Conservation (phyloP, 208 protist genomes). For the Leishmania aethiopica region DNA sequence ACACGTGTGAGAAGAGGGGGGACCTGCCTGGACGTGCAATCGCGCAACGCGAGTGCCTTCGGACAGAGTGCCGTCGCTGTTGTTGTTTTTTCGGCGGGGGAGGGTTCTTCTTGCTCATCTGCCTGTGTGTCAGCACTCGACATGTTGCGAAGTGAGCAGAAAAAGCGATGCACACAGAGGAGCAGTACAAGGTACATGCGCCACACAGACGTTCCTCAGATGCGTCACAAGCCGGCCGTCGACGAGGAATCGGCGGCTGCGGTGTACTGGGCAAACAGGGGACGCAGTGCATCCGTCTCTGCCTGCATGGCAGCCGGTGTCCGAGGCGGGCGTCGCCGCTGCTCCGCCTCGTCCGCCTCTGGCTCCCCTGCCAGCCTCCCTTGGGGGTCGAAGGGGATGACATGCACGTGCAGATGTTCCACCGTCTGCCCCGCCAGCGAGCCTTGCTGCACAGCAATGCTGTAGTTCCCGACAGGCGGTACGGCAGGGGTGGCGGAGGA, state of each 20-base stretch:
- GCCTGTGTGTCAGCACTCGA: not conserved
- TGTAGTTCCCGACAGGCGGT: constrained; percentile 45
- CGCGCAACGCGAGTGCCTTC: not conserved
- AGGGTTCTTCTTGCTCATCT: not conserved
- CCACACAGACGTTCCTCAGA: not conserved
- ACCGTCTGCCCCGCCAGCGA: constrained; percentile 79
- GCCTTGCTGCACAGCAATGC: constrained; percentile 83
- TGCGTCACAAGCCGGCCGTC: not conserved
- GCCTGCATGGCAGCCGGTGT: constrained; percentile 56
- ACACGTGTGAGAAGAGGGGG: not conserved
- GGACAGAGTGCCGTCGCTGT: not conserved
- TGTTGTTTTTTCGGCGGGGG: too few relatives aligned
- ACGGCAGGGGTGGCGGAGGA: not conserved
- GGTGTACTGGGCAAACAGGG: constrained; percentile 40
- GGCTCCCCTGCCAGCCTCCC: constrained; percentile 73
- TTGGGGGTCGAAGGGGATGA: constrained; percentile 80
- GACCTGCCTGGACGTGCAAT: too few relatives aligned
- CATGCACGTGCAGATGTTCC: constrained; percentile 78
- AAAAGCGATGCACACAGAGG: not conserved
- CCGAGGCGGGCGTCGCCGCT: constrained; percentile 50
- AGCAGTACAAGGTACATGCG: not conserved
- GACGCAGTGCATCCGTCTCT: constrained; percentile 50
- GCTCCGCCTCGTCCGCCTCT: constrained; percentile 62
- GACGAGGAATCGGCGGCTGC: constrained; percentile 3
- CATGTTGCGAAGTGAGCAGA: too few relatives aligned